These are phyloP conservation scores for Xanthoparmelia taractica DNA, from an alignment of 495 filamentous ascomycete species.

Conservation along the genomic window DNA sequence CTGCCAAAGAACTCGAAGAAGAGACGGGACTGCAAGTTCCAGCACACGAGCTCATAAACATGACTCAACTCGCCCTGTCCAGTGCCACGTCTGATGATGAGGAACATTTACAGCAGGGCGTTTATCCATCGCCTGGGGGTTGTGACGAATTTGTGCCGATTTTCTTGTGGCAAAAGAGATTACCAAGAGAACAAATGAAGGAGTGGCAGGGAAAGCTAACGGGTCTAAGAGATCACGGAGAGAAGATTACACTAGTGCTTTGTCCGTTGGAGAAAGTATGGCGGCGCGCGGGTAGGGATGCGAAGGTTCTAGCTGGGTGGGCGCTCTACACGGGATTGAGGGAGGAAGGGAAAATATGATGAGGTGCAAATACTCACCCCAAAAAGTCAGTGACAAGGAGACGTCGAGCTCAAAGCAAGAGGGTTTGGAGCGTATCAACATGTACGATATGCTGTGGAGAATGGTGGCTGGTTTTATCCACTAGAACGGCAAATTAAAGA, in stretches of 20 bases:
- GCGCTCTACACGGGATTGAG: slow-evolving; percentile 69
- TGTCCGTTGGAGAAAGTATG: slow-evolving; percentile 66
- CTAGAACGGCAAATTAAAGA: neutral
- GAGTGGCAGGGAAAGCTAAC: slow-evolving; percentile 70
- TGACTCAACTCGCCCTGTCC: slow-evolving; percentile 52
- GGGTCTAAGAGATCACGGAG: slow-evolving; percentile 66
- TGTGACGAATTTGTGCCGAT: slow-evolving; percentile 81
- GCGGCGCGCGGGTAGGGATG: slow-evolving; percentile 68
- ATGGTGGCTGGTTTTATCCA: neutral
- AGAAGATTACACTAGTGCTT: slow-evolving; percentile 76
- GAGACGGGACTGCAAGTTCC: slow-evolving; percentile 62
- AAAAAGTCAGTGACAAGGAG: neutral
- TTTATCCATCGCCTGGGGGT: slow-evolving; percentile 72
- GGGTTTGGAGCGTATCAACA: neutral
- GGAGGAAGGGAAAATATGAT: slow-evolving; percentile 55
- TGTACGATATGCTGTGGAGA: neutral
- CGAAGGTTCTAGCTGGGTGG: slow-evolving; percentile 68
- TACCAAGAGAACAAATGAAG: slow-evolving; percentile 55
- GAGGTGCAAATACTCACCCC: neutral
- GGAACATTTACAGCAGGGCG: slow-evolving; percentile 50
- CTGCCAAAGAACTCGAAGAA: slow-evolving; percentile 75
- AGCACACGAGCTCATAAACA: slow-evolving; percentile 54
- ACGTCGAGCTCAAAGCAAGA: neutral
- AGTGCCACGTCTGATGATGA: slow-evolving; percentile 26
- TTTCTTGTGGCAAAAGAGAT: slow-evolving; percentile 63